phyloP scores from a whole-genome alignment of 768 basidiomycete genomes.

The Leccinum boreale region DNA sequence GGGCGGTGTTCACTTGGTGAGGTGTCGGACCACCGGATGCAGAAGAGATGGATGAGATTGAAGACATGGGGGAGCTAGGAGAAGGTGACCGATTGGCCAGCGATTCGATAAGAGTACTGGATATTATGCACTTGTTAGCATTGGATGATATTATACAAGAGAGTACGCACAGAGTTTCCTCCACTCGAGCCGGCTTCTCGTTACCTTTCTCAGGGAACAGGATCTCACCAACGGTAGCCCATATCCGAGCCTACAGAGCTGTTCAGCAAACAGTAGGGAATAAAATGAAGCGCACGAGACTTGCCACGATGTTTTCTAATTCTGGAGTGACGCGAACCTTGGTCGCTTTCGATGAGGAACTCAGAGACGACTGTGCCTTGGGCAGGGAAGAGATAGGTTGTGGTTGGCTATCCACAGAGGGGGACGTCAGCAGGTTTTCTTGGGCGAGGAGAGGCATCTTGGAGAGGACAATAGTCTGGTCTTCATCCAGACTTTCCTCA shows the following conservation, averaged over 20 bases:
- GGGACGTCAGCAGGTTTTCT: background rate
- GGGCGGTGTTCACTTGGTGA: constrained; percentile 71
- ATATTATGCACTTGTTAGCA: constrained; percentile 2
- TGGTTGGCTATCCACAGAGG: constrained; percentile 2
- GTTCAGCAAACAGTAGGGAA: background rate
- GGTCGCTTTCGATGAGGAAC: constrained; percentile 21
- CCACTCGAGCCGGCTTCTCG: constrained; percentile 46
- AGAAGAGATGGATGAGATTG: constrained; percentile 47
- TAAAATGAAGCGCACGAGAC: constrained; percentile 20
- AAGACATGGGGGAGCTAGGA: constrained; percentile 54
- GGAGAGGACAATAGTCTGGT: constrained; percentile 30
- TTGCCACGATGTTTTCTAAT: constrained; percentile 61
- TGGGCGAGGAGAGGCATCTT: constrained; percentile 4
- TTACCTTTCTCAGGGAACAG: constrained; percentile 52
- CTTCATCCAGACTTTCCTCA: constrained; percentile 26
- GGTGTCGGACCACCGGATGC: constrained; percentile 44
- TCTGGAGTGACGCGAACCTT: constrained; percentile 57
- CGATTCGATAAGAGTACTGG: constrained; percentile 56
- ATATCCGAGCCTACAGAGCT: constrained; percentile 56
- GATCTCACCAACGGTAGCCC: constrained; percentile 61
- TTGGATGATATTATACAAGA: background rate
- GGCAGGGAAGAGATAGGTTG: constrained; percentile 3
- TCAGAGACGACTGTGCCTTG: constrained; percentile 5
- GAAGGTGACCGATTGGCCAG: constrained; percentile 50
- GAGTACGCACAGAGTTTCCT: constrained; percentile 57